phyloP scores from a whole-genome alignment of 208 protist species.

The Leishmania tarentolae region DNA sequence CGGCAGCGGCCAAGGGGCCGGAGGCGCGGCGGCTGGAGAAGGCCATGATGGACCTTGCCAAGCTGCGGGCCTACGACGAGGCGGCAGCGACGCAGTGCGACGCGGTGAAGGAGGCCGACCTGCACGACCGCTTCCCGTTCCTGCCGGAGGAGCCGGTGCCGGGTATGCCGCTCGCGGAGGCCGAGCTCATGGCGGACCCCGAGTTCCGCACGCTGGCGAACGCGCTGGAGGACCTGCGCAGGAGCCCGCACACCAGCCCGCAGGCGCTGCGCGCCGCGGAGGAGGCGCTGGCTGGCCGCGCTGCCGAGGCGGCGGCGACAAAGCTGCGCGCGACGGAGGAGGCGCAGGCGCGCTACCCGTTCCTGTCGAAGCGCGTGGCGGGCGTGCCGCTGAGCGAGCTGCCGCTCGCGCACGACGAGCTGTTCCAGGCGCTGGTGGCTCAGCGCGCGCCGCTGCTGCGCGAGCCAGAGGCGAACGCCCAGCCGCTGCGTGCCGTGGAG shows the following conservation, averaged over 20 bases:
- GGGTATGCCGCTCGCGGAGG: slow-evolving; percentile 38
- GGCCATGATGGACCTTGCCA: no score
- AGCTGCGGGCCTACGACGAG: slow-evolving; percentile 12
- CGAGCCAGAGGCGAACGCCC: slow-evolving; percentile 15
- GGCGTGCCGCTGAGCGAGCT: slow-evolving; percentile 49
- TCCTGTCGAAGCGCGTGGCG: slow-evolving; percentile 42
- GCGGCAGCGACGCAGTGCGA: slow-evolving; percentile 22
- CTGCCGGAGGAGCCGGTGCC: slow-evolving; percentile 44
- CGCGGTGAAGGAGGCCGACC: slow-evolving; percentile 40
- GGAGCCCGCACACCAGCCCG: neutral
- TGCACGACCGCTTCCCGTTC: slow-evolving; percentile 45
- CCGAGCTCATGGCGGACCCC: slow-evolving; percentile 41
- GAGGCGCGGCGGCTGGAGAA: slow-evolving; percentile 47
- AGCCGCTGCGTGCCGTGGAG: slow-evolving; percentile 21
- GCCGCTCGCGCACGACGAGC: slow-evolving; percentile 34
- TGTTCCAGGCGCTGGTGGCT: slow-evolving; percentile 26
- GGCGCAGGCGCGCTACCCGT: slow-evolving; percentile 49
- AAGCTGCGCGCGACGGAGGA: slow-evolving; percentile 40
- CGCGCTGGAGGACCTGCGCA: slow-evolving; percentile 33
- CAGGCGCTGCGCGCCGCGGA: neutral
- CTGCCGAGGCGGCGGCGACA: neutral
- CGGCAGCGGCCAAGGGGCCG: slow-evolving; percentile 19
- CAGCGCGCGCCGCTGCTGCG: slow-evolving; percentile 29
- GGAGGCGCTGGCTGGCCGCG: slow-evolving; percentile 5
- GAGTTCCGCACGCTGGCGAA: slow-evolving; percentile 47